A percentile compares a stretch with the other conserved stretches of the same genome.
Evolutionary conservation across 176 grass and related monocot genomes (phyloP).

Genomic region (Alloteropsis semialata): DNA sequence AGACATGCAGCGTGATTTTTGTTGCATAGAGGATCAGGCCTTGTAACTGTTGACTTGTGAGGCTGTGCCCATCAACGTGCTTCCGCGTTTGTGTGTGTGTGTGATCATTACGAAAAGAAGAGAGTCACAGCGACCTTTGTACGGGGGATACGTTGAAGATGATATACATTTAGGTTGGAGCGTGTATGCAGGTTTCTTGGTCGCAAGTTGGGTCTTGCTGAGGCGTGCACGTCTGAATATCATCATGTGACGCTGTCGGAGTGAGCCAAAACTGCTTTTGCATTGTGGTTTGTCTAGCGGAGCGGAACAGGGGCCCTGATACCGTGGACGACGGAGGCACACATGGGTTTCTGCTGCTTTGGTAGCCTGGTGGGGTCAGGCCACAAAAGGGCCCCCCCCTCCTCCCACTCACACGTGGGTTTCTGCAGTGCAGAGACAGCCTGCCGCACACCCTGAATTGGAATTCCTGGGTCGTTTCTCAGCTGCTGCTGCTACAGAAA

Average conservation of each 20-base stretch:
- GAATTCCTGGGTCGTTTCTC: too few relatives aligned
- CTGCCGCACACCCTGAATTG: too few relatives aligned
- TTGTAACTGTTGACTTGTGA: neutral
- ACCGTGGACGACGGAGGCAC: neutral
- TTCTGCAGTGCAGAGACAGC: too few relatives aligned
- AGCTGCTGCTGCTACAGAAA: too few relatives aligned
- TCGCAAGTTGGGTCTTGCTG: neutral
- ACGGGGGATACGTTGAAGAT: neutral
- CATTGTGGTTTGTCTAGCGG: neutral
- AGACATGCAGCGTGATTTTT: neutral
- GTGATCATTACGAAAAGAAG: neutral
- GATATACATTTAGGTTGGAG: too few relatives aligned
- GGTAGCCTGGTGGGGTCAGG: too few relatives aligned
- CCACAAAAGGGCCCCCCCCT: too few relatives aligned
- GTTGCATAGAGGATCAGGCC: neutral
- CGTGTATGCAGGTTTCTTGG: too few relatives aligned
- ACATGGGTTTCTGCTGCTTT: neutral
- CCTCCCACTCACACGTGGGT: too few relatives aligned
- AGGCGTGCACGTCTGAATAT: neutral
- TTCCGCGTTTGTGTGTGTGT: neutral
- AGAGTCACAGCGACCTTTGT: neutral
- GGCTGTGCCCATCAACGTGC: neutral
- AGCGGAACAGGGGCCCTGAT: neutral
- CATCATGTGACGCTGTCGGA: neutral
- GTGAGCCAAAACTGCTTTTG: constrained; percentile 3